These are phyloP conservation scores for Ephemerocybe angulata DNA, from an alignment of 768 basidiomycete species.

Conservation along the genomic window DNA sequence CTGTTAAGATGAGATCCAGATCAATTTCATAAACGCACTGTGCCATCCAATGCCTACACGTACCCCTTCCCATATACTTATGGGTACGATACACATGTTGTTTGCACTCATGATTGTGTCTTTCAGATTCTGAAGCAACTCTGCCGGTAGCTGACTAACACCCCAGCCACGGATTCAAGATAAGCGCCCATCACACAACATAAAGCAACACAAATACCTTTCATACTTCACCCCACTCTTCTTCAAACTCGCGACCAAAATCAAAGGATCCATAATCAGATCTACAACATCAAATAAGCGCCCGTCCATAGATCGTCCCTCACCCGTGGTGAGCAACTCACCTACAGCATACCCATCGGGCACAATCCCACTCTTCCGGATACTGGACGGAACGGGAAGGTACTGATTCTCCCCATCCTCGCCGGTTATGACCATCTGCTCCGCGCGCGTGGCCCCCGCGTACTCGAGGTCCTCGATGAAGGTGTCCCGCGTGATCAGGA, in stretches of 20 bases:
- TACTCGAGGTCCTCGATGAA: slow-evolving; percentile 2
- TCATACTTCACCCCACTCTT: neutral
- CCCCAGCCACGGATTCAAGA: neutral
- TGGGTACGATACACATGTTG: neutral
- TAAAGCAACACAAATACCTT: neutral
- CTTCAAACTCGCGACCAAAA: neutral
- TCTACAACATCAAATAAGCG: neutral
- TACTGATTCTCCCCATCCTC: neutral
- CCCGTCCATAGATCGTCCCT: neutral
- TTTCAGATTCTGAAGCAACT: neutral
- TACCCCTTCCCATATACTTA: neutral
- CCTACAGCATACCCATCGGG: slow-evolving; percentile 6
- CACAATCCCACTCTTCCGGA: slow-evolving; percentile 1
- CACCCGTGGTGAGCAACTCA: neutral
- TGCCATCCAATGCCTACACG: neutral
- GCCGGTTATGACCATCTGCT: neutral
- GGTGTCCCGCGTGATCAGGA: slow-evolving; percentile 3
- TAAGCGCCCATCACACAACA: neutral
- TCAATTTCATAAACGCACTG: neutral
- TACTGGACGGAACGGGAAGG: neutral
- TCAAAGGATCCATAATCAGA: neutral
- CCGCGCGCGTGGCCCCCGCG: neutral
- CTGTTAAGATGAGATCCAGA: neutral
- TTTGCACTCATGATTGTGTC: neutral
- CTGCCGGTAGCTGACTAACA: neutral